Base-by-base conservation (phyloP, 805 yeast genomes). In the Yamadazyma nakazawae region DNA sequence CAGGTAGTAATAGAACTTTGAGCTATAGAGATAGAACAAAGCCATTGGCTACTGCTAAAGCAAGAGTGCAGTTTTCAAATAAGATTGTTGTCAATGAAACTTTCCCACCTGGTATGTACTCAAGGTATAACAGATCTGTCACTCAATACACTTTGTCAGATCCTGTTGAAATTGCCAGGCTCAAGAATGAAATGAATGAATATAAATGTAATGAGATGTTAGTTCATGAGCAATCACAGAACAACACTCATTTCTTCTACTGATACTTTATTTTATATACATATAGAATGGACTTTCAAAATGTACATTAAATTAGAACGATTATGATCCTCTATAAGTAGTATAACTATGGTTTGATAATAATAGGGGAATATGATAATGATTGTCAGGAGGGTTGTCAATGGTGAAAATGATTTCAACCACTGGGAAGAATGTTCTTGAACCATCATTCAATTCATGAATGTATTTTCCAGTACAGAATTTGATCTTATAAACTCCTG, bases 321-420 rank as follows among this genome's bases (percentile, higher is more conserved):
- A 18, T 42, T 54, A 85, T 59, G 87, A 81, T 1, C 98, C 98
- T 47, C 97, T 77, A 68, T 91, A 91, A 0, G 97, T 91, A 5
- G 96, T 81, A 68, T 90, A 91, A 30, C 96, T 85, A 66, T 85
- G 88, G 60, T 88, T 88, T 37, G 96, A 82, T 48, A 91, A 70
- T 45, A 91, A 74, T 51, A 91, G 68, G 0, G 98, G 98, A 45
- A 91, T 85, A 62, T 91, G 98, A 65, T 89, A 91, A 62, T 91
- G 98, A 34, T 79, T 70, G 49, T 84, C 88, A 0, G 88, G 84
- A 0, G 86, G 85, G 52, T 74, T 72, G 6, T 75, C 75, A 3
- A 91, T 80, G 26, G 76, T 77, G 60, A 91, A 91, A 0, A 76
- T 72, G 34, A 91, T 86, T 50, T 91, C 97, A 8, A 90, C 89